Base-by-base conservation (phyloP, 768 basidiomycete genomes). In the Hortiboletus campestris region DNA sequence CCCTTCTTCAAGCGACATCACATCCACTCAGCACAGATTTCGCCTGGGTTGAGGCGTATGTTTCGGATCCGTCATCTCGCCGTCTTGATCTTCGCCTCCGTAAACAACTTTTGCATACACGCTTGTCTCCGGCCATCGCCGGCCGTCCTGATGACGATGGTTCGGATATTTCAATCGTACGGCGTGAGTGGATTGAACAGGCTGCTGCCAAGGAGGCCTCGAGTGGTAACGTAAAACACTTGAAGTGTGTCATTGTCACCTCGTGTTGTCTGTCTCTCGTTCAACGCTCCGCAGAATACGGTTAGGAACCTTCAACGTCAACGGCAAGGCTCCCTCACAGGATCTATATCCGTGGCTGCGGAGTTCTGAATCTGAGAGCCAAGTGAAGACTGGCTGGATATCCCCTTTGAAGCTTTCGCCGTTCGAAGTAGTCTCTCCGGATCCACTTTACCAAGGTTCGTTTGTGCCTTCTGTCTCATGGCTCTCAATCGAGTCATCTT, bases 231-330 rank as follows among this genome's bases (percentile, higher is more conserved):
- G 67, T 38, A 58, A 57, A 64, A 10, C 58, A 44, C 31, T 45
- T 73, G 19, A 68, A 59, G 71, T 71, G 45, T 35, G 60, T 38
- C 41, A 19, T 46, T 19, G 8, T 46, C 19, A 25, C 28, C 19
- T 10, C 10, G 13, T 28, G 19, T 51, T 25, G 44, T 14, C 20
- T 12, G 4, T 14, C 35, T 43, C 32, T n/a, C 25, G 1, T 35
- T 59, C 40, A 60, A 29, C 20, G 8, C 28, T 20, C 32, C 51
- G 25, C 35, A 89, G 88, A 32, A 65, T 92, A 46, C 84, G 88
- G 7, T 56, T 88, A 17, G 89, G 91, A 20, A 89, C 88, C 0
- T 94, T 93, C 75, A 94, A 94, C 61, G 90, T 93, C 44, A 91
- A 91, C 61, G 90, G 89, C 2, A 85, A 84, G 63, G 60, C 80